Evolutionary conservation across 2,329 filamentous ascomycete genomes (phyloP).

Genomic region (Fulvia fulva): DNA sequence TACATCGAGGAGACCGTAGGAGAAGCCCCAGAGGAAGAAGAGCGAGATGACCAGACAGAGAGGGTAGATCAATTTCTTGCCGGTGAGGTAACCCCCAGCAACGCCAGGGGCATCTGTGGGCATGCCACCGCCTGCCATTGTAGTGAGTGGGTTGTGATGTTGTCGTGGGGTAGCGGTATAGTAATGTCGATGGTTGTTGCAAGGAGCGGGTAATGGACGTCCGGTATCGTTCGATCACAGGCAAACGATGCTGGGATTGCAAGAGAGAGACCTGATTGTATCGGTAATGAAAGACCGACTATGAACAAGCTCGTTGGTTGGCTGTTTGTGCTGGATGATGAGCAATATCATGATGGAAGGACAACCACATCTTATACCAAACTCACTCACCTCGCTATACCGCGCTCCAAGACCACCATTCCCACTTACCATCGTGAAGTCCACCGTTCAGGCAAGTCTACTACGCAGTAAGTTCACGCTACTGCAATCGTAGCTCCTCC

Average conservation of each 20-base stretch:
- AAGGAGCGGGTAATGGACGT: not conserved
- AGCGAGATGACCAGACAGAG: constrained; percentile 46
- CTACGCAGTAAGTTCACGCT: constrained; percentile 10
- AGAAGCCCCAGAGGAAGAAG: constrained; percentile 45
- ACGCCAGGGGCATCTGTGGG: constrained; percentile 37
- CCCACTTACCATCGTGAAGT: constrained; percentile 1
- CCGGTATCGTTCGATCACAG: constrained; percentile 8
- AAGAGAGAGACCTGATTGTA: constrained; percentile 13
- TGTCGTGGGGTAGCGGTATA: not conserved
- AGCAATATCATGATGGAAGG: constrained; percentile 4
- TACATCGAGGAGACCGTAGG: constrained; percentile 31
- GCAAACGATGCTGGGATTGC: constrained; percentile 17
- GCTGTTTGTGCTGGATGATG: constrained; percentile 12
- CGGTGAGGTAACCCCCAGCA: constrained; percentile 41
- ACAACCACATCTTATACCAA: constrained; percentile 14
- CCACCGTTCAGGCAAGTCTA: constrained; percentile 13
- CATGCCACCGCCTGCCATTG: constrained; percentile 41
- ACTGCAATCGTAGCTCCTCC: constrained; percentile 11
- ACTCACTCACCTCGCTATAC: not conserved
- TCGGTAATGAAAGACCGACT: constrained; percentile 20
- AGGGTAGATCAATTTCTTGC: constrained; percentile 47
- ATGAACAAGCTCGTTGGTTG: constrained; percentile 10
- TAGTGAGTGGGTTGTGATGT: not conserved
- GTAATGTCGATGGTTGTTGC: constrained; percentile 8
- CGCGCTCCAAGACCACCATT: not conserved